phyloP scores from a whole-genome alignment of 805 yeast species.

The Wickerhamomyces subpelliculosus region DNA sequence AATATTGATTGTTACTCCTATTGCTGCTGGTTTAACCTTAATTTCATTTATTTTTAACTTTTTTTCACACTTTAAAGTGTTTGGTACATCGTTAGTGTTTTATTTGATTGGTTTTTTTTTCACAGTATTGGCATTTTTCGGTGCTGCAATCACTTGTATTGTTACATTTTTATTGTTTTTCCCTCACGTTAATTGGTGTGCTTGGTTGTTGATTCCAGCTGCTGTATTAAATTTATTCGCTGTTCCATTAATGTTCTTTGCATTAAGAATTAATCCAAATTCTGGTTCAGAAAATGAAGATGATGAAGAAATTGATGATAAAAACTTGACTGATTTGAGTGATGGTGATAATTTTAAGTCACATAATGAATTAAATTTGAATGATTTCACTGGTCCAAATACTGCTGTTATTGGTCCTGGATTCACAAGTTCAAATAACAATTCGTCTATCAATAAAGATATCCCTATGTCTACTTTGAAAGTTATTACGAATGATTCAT shows the following conservation, averaged over 20 bases:
- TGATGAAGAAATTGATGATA: slow-evolving; percentile 8
- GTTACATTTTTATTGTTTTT: slow-evolving; percentile 50
- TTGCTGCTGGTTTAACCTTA: slow-evolving; percentile 59
- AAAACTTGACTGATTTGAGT: slow-evolving; percentile 18
- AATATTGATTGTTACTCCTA: slow-evolving; percentile 53
- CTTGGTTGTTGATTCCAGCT: slow-evolving; percentile 66
- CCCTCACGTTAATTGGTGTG: slow-evolving; percentile 65
- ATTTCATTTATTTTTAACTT: slow-evolving; percentile 32
- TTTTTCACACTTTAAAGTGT: slow-evolving; percentile 24
- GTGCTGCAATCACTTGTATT: slow-evolving; percentile 48
- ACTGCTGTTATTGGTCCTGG: slow-evolving; percentile 1
- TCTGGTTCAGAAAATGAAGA: slow-evolving; percentile 8
- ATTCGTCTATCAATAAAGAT: slow-evolving; percentile 9
- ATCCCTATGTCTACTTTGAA: slow-evolving; percentile 11
- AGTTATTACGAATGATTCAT: slow-evolving; percentile 19
- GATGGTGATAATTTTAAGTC: slow-evolving; percentile 16
- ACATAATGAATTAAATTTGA: slow-evolving; percentile 7
- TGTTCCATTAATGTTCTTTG: slow-evolving; percentile 41
- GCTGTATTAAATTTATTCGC: slow-evolving; percentile 50
- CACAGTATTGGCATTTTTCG: slow-evolving; percentile 42
- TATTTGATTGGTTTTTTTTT: slow-evolving; percentile 39
- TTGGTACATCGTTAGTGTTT: slow-evolving; percentile 20
- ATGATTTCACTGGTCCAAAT: slow-evolving; percentile 6
- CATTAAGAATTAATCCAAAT: slow-evolving; percentile 18
- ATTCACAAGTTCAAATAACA: too few species aligned